Percentiles rank a stretch among this genome's conserved stretches.
These are phyloP conservation scores for Arabidopsis suecica DNA, from an alignment of 345 rosid genomes.

Conservation along the genomic window DNA sequence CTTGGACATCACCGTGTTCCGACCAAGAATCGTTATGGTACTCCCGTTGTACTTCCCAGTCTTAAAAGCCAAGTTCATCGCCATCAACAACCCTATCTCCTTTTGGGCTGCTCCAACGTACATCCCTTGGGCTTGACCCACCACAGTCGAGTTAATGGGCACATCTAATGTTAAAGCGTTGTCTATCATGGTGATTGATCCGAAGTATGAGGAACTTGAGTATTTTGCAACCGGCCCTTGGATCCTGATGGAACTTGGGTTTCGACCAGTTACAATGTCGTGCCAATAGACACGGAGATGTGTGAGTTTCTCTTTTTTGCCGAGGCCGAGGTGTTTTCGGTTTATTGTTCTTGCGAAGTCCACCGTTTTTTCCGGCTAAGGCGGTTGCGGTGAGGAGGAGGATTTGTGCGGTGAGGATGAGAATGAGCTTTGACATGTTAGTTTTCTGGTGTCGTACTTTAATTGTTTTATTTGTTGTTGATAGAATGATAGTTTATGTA, in stretches of 20 bases:
- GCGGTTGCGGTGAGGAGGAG: neutral
- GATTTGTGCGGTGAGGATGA: constrained; percentile 23
- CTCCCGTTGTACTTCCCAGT: constrained; percentile 34
- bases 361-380: neutral
- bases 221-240: constrained; percentile 36
- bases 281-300: constrained; percentile 61
- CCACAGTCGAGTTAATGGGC: constrained; percentile 43
- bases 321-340: constrained; percentile 27
- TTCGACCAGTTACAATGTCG: constrained; percentile 48
- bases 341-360: constrained; percentile 8
- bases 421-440: constrained; percentile 3
- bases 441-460: neutral
- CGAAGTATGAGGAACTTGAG: constrained; percentile 41
- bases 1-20: constrained; percentile 37
- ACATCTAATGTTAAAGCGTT: constrained; percentile 48
- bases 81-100: neutral
- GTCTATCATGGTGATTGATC: constrained; percentile 45
- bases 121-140: constrained; percentile 50
- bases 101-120: constrained; percentile 36
- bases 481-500: neutral
- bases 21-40: constrained; percentile 46
- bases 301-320: constrained; percentile 50
- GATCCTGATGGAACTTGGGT: constrained; percentile 42
- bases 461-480: neutral
- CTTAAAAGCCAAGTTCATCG: neutral